Conservation (phyloP, 495 filamentous ascomycete genomes). For the Pyrenula massariospora region DNA sequence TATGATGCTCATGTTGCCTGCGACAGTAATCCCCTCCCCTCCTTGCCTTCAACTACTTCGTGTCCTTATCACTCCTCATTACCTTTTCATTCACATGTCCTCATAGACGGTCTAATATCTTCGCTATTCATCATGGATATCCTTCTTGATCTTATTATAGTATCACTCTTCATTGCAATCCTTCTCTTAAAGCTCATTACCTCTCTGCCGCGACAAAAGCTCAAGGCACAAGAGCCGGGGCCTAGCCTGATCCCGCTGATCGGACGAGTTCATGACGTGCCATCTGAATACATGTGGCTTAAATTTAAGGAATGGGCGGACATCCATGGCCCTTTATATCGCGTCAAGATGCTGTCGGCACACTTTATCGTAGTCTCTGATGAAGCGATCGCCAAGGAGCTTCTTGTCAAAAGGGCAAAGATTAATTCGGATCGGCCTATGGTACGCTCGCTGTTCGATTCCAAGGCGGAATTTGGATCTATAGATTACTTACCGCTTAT, state of each 20-base stretch:
- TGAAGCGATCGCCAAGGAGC: constrained; percentile 42
- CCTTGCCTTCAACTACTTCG: too few relatives aligned
- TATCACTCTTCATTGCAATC: too few relatives aligned
- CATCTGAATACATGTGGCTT: constrained; percentile 36
- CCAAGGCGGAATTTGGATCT: constrained; percentile 20
- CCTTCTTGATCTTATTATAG: too few relatives aligned
- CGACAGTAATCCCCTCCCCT: too few relatives aligned
- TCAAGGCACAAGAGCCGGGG: neutral
- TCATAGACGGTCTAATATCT: too few relatives aligned
- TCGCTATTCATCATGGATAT: too few relatives aligned
- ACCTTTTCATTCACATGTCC: too few relatives aligned
- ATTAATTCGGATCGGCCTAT: constrained; percentile 41
- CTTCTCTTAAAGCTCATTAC: neutral
- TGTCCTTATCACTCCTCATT: too few relatives aligned
- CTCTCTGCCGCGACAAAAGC: neutral
- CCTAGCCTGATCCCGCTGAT: constrained; percentile 19
- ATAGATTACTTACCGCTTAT: neutral
- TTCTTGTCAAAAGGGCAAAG: constrained; percentile 39
- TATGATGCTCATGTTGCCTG: too few relatives aligned
- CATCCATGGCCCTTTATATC: constrained; percentile 42
- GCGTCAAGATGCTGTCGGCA: constrained; percentile 32
- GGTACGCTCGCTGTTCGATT: constrained; percentile 31
- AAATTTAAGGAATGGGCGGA: constrained; percentile 48
- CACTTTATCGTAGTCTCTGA: constrained; percentile 42
- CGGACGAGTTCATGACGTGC: constrained; percentile 37